A percentile compares a stretch with the other conserved stretches of the same genome.
Evolutionary conservation across 75 land plant species (phyloP).

Genomic region (Selaginella moellendorffii): DNA sequence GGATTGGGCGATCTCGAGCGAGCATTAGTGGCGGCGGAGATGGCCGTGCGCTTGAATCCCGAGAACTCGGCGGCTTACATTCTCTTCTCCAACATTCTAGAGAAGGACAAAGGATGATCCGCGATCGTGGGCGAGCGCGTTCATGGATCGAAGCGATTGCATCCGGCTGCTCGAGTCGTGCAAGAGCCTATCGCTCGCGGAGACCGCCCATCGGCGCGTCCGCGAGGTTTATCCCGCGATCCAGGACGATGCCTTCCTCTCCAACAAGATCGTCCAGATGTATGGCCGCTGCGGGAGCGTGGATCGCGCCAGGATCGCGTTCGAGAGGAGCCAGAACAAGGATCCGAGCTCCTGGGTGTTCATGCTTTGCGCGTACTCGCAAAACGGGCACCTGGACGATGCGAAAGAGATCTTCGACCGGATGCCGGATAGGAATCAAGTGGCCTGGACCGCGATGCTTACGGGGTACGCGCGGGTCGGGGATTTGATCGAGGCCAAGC

Average conservation of each 20-base stretch:
- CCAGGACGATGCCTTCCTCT: neutral
- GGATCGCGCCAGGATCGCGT: neutral
- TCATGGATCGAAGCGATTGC: neutral
- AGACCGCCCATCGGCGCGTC: neutral
- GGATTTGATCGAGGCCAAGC: neutral
- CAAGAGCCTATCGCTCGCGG: neutral
- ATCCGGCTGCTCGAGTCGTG: neutral
- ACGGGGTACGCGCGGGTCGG: neutral
- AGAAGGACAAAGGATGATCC: no score
- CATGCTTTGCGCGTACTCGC: neutral
- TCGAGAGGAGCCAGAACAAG: neutral
- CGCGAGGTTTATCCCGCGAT: neutral
- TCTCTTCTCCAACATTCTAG: no score
- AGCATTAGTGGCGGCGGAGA: no score
- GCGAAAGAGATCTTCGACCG: neutral
- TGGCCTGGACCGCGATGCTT: neutral
- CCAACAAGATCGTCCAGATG: neutral
- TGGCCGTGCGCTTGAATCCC: no score
- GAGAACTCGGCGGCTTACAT: no score
- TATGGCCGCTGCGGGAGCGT: neutral
- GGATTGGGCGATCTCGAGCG: no score
- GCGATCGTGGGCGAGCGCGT: no score
- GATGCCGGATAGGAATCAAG: neutral
- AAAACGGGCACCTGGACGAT: neutral
- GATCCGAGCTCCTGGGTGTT: neutral